Conservation (phyloP, 2,329 filamentous ascomycete genomes). For the Ceratocystis huliohia region DNA sequence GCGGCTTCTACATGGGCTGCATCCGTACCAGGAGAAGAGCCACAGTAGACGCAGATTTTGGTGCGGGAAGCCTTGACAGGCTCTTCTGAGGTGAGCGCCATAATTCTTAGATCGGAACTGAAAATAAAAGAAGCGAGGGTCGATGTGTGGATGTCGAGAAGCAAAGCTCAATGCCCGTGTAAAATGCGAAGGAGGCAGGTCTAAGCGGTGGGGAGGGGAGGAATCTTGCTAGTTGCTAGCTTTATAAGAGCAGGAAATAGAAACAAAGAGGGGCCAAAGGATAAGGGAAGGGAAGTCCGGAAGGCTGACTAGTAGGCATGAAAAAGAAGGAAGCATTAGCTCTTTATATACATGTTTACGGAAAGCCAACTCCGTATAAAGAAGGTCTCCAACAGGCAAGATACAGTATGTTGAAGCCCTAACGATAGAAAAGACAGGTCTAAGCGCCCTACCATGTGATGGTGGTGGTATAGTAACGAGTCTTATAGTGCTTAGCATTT, state of each 20-base stretch:
- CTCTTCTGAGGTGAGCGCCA: slow-evolving; percentile 24
- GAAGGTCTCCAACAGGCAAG: neutral
- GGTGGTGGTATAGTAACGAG: neutral
- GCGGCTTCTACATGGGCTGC: slow-evolving; percentile 68
- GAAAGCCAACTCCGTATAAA: neutral
- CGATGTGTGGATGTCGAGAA: neutral
- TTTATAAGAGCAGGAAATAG: neutral
- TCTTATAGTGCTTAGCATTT: neutral
- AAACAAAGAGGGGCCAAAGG: neutral
- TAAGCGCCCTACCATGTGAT: neutral
- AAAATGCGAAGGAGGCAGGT: neutral
- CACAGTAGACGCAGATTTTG: slow-evolving; percentile 91
- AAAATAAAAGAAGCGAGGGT: neutral
- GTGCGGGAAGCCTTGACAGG: slow-evolving; percentile 31
- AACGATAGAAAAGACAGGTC: slow-evolving; percentile 1
- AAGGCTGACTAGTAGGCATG: neutral
- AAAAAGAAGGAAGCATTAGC: neutral
- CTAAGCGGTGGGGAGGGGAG: neutral
- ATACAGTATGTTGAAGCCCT: neutral
- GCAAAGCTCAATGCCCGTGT: neutral
- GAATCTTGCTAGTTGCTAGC: neutral
- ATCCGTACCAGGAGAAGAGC: slow-evolving; percentile 59
- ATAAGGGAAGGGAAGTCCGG: neutral
- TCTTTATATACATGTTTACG: neutral
- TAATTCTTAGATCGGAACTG: slow-evolving; percentile 20